phyloP scores from a whole-genome alignment of 129 eudicot species.

The Calendula officinalis region DNA sequence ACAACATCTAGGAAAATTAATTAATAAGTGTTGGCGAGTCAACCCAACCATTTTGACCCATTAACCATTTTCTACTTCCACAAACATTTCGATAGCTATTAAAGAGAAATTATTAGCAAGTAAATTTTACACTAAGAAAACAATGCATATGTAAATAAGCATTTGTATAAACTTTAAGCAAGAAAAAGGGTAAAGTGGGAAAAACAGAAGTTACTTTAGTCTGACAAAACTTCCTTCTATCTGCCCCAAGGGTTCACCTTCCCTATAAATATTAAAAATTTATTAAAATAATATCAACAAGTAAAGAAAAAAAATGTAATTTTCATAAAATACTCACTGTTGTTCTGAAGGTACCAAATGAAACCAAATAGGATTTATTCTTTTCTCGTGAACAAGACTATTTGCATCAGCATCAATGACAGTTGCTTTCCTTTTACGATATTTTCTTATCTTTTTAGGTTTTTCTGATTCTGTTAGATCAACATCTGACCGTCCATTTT shows the following conservation, averaged over 20 bases:
- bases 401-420: conserved; percentile 50
- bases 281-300: neutral
- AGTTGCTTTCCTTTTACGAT: conserved; percentile 49
- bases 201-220: conserved; percentile 57
- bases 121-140: neutral
- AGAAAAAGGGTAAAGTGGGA: conserved; percentile 13
- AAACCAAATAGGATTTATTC: conserved; percentile 66
- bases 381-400: conserved; percentile 41
- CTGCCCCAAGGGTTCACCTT: conserved; percentile 70
- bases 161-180: neutral
- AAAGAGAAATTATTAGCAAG: too few relatives aligned
- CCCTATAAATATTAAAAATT: conserved; percentile 43
- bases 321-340: conserved; percentile 47
- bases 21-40: neutral
- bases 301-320: conserved; percentile 1
- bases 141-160: conserved; percentile 3
- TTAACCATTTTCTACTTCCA: neutral
- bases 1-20: neutral
- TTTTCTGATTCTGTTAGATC: conserved; percentile 49
- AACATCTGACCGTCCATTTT: conserved; percentile 43
- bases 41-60: neutral
- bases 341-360: conserved; percentile 61
- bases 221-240: conserved; percentile 68
- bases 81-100: too few relatives aligned
- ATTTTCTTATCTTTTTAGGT: conserved; percentile 52